Evolutionary conservation across 139 green algal genomes (phyloP), one percentile per base, ranked within the genome.

Genomic region (Chara braunii): DNA sequence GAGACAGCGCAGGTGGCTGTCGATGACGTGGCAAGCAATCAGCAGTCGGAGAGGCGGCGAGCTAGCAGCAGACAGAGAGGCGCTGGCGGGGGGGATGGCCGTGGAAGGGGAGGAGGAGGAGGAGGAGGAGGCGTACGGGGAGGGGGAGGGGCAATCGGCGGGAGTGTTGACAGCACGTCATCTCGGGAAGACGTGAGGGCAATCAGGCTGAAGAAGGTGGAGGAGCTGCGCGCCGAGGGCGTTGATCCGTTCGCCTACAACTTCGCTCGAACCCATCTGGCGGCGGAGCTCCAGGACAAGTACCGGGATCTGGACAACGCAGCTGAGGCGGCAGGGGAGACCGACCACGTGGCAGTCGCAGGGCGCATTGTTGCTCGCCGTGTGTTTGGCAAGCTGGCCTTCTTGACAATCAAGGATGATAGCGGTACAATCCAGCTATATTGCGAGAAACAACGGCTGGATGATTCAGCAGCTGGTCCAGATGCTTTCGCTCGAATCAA

Each of bases 341-440:
- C 26, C 3, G 43, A 62, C 31, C 11, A 45, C 29, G 66, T 82
- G 12, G 12, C 26, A 2, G 85, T 97, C 14, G 87, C 91, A 12
- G 94, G 94, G 3, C 83, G 94, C 18, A 61, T 99, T 0, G 88
- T 94, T 76, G 81, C 82, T 4, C 84, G 86, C 5, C 76, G 94
- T 0, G 80, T 95, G 23, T 95, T 99, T 81, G 94, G 94, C 52
- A 98, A 98, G 79, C 84, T 99, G 2, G 90, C 94, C 0, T 99
- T 99, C 78, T 68, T 94, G 14, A 86, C 66, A 3, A 50, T 99
- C 23, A 40, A 77, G 23, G 94, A 99, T 71, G 88, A 87, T 43
- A 77, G 61, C 12, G 92, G 91, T 6, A 74, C 76, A 22, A 84
- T 98, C 6, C 92, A 96, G 68, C 79, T 96, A 34, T 94, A 95